Evolutionary conservation across 495 filamentous ascomycete genomes (phyloP), one percentile per base, ranked within the genome.

Genomic region (Hypomontagnella submonticulosa): DNA sequence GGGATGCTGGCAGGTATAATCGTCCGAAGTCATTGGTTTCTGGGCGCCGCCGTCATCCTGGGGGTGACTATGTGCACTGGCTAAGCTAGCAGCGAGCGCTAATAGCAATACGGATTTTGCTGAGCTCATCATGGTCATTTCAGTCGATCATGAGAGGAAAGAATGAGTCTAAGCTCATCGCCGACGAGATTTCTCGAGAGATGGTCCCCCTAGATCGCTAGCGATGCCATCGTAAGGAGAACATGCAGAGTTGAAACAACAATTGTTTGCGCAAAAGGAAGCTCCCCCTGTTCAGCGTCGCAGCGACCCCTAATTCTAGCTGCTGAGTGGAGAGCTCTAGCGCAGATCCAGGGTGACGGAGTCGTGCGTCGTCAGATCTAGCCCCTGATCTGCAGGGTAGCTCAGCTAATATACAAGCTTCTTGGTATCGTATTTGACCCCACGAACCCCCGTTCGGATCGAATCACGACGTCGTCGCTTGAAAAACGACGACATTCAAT

Each of bases 1-100:
- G 18, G 80, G 77, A 44, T 79, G 75, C 51, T 71, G 34, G 70
- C 78, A 79, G 15, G 34, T 63, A 66, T 74, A 74, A 68, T 69
- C 69, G 53, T 46, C 41, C 8, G 38, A 67, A 27, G 38, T 16
- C 15, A 73, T 46, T 19, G 64, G 61, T 36, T 69, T 73, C 41
- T 73, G 67, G 11, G 63, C 41, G 38, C 34, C 41, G 38, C 40
- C 50, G 18, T 66, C 64, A 30, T 27, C 10, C 23, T 42, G 46
- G 23, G 50, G 42, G 34, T 70, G 58, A 37, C 60, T 61, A 6
- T 71, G 63, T 32, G 70, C 70, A 18, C 23, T 51, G 20, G 59
- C 58, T 12, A 58, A 52, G 12, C 55, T 33, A 13, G 62, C 47
- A 1, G 71, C 58, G 23, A 74, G 51, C 20, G 60, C 55, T 33